phyloP scores from a whole-genome alignment of 2,329 filamentous ascomycete species.

The Calonectria ilicicola region DNA sequence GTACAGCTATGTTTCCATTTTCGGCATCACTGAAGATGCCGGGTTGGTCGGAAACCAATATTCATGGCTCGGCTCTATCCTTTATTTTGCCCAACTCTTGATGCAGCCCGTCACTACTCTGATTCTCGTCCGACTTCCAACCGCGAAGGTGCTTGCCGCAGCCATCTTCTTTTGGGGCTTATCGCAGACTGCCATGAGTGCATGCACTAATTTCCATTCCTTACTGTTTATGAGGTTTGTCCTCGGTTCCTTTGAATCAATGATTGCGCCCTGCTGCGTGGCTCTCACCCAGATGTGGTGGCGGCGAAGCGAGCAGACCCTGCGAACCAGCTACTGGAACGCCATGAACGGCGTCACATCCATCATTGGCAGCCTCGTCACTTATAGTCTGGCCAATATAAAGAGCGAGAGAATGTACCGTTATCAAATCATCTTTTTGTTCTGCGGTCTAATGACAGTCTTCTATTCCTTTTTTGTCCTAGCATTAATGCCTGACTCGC shows the following conservation, averaged over 20 bases:
- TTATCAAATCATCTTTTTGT: slow-evolving; percentile 37
- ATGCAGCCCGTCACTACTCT: slow-evolving; percentile 64
- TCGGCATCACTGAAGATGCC: slow-evolving; percentile 35
- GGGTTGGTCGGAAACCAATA: slow-evolving; percentile 35
- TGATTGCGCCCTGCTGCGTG: slow-evolving; percentile 61
- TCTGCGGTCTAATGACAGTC: slow-evolving; percentile 50
- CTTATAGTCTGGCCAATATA: slow-evolving; percentile 3
- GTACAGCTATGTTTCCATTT: slow-evolving; percentile 22
- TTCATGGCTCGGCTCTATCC: slow-evolving; percentile 67
- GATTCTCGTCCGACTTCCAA: slow-evolving; percentile 62
- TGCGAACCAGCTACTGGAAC: slow-evolving; percentile 1
- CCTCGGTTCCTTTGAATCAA: slow-evolving; percentile 57
- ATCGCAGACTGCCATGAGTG: slow-evolving; percentile 57
- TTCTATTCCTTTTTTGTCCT: slow-evolving; percentile 46
- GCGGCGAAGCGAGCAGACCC: slow-evolving; percentile 20
- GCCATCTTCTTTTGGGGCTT: slow-evolving; percentile 63
- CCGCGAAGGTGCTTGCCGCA: slow-evolving; percentile 61
- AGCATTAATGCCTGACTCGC: slow-evolving; percentile 72
- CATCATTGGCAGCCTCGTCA: slow-evolving; percentile 6
- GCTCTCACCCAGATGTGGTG: slow-evolving; percentile 55
- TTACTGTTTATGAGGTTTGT: slow-evolving; percentile 57
- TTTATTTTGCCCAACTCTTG: slow-evolving; percentile 66
- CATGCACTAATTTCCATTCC: slow-evolving; percentile 58
- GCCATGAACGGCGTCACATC: slow-evolving; percentile 8
- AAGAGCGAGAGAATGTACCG: background rate